phyloP scores from a whole-genome alignment of 2,329 filamentous ascomycete genomes.

The Xylariaceae sp. region DNA sequence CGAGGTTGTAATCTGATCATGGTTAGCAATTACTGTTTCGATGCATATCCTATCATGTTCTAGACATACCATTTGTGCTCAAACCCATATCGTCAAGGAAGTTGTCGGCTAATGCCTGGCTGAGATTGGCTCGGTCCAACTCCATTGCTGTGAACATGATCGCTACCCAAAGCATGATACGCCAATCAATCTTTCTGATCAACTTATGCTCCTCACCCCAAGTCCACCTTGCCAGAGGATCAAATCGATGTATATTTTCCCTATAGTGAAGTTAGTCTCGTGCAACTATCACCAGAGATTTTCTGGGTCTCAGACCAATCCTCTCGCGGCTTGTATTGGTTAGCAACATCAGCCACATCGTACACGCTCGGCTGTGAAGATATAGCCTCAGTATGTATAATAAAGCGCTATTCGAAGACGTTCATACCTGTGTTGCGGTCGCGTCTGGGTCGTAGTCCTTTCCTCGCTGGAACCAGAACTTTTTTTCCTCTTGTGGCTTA shows the following conservation, averaged over 20 bases:
- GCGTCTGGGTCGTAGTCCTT: constrained; percentile 34
- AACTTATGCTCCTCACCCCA: constrained; percentile 42
- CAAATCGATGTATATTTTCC: constrained; percentile 44
- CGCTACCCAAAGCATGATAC: constrained; percentile 54
- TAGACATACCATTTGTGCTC: constrained; percentile 50
- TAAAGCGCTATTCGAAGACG: background rate
- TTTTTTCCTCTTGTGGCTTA: constrained; percentile 34
- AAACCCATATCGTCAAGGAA: constrained; percentile 51
- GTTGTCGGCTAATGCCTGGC: constrained; percentile 55
- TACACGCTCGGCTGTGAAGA: constrained; percentile 50
- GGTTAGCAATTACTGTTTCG: background rate
- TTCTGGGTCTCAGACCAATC: constrained; percentile 31
- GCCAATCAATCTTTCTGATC: constrained; percentile 40
- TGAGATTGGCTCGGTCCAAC: constrained; percentile 54
- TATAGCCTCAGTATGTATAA: background rate
- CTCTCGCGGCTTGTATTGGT: constrained; percentile 43
- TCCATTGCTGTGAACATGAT: constrained; percentile 59
- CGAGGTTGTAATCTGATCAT: constrained; percentile 54
- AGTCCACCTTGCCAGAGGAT: constrained; percentile 43
- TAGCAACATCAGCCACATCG: constrained; percentile 49
- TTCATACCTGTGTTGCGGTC: constrained; percentile 37
- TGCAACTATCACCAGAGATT: background rate
- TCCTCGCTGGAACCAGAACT: constrained; percentile 43
- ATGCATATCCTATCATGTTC: background rate
- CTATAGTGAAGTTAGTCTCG: constrained; percentile 24